Conservation (phyloP, 768 basidiomycete genomes). For the Lentinula aciculospora region DNA sequence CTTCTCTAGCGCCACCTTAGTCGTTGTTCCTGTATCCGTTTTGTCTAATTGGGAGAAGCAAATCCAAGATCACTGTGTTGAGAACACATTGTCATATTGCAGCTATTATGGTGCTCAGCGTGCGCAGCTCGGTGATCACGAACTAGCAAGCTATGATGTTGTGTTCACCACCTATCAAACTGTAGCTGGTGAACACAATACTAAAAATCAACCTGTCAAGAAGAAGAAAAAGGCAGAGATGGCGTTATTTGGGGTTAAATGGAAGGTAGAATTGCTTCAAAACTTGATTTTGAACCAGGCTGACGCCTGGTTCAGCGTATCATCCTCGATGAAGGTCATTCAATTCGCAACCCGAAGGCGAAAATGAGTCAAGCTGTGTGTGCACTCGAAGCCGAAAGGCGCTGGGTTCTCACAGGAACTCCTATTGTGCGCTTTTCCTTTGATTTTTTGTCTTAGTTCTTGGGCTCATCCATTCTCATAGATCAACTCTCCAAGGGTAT, state of each 20-base stretch:
- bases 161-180: constrained; percentile 85
- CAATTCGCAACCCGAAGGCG: constrained; percentile 79
- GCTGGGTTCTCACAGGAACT: constrained; percentile 81
- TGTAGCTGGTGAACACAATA: constrained; percentile 48
- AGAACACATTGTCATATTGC: constrained; percentile 45
- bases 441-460: neutral
- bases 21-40: constrained; percentile 80
- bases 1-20: constrained; percentile 67
- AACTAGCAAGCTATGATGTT: constrained; percentile 65
- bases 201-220: constrained; percentile 36
- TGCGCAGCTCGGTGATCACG: constrained; percentile 40
- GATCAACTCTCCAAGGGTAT: constrained; percentile 77
- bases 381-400: constrained; percentile 59
- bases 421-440: constrained; percentile 66
- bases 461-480: constrained; percentile 18
- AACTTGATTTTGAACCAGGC: neutral
- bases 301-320: constrained; percentile 44
- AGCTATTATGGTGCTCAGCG: constrained; percentile 74
- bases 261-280: constrained; percentile 55
- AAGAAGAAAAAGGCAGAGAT: constrained; percentile 55
- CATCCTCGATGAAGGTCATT: constrained; percentile 88
- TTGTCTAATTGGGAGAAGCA: constrained; percentile 89
- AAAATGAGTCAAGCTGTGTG: constrained; percentile 74
- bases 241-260: constrained; percentile 59
- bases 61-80: constrained; percentile 63